Evolutionary conservation across 2,329 filamentous ascomycete species (phyloP).

Genomic region (Verticillium dahliae): DNA sequence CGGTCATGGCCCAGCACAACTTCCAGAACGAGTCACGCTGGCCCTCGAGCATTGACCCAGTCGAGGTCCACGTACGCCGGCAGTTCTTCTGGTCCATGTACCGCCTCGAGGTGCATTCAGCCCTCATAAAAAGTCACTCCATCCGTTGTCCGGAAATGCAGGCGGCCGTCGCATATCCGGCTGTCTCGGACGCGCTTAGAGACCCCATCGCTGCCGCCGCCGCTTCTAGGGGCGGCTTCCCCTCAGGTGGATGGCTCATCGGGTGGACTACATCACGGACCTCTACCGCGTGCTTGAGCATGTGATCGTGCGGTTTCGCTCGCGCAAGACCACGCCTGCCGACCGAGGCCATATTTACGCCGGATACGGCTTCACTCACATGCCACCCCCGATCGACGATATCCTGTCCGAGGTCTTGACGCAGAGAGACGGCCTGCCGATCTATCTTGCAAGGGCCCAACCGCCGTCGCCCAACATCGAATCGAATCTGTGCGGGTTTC

Average conservation of each 20-base stretch:
- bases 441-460: slow-evolving; percentile 3
- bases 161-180: slow-evolving; percentile 10
- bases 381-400: slow-evolving; percentile 8
- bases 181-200: slow-evolving; percentile 3
- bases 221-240: not conserved
- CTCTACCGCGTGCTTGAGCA: slow-evolving; percentile 51
- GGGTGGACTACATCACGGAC: slow-evolving; percentile 52
- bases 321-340: slow-evolving; percentile 8
- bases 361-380: slow-evolving; percentile 3
- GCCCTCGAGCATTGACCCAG: slow-evolving; percentile 34
- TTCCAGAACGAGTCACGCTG: slow-evolving; percentile 49
- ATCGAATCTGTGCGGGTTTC: slow-evolving; percentile 24
- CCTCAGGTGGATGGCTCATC: slow-evolving; percentile 34
- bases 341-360: slow-evolving; percentile 2
- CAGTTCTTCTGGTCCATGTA: slow-evolving; percentile 50
- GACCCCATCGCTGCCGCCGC: not conserved
- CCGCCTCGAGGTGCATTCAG: slow-evolving; percentile 46
- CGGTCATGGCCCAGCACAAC: slow-evolving; percentile 37
- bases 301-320: slow-evolving; percentile 22
- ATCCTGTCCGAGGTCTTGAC: slow-evolving; percentile 5
- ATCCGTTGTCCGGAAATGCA: slow-evolving; percentile 12
- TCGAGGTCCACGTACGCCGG: slow-evolving; percentile 24
- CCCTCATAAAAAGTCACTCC: slow-evolving; percentile 38
- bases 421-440: slow-evolving; percentile 4
- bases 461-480: slow-evolving; percentile 8